A percentile compares a stretch with the other conserved stretches of the same genome.
Evolutionary conservation across 768 basidiomycete genomes (phyloP).

Genomic region (Ephemerocybe angulata): DNA sequence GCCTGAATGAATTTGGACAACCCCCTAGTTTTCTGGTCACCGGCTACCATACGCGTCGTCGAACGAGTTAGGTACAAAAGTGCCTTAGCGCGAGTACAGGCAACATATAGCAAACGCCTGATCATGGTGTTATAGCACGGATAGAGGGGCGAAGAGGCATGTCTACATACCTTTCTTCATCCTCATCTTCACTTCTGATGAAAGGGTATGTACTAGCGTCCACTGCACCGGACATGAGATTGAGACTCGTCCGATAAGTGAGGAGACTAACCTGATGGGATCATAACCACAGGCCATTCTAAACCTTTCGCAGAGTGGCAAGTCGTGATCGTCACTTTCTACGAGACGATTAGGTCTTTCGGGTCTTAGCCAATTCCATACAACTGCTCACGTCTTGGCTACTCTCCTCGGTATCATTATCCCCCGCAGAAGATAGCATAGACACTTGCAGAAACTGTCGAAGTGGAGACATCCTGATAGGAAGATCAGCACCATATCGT

Average conservation of each 20-base stretch:
- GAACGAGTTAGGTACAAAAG: slow-evolving; percentile 59
- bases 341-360: not conserved
- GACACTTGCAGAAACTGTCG: slow-evolving; percentile 74
- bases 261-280: slow-evolving; percentile 54
- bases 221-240: slow-evolving; percentile 34
- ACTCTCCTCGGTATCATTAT: slow-evolving; percentile 43
- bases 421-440: slow-evolving; percentile 78
- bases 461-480: slow-evolving; percentile 47
- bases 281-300: slow-evolving; percentile 89
- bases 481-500: not conserved
- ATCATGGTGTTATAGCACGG: not conserved
- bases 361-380: not conserved
- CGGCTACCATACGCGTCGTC: slow-evolving; percentile 47
- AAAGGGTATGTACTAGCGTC: slow-evolving; percentile 77
- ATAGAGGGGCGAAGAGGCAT: not conserved
- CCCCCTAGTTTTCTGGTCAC: slow-evolving; percentile 46
- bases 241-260: not conserved
- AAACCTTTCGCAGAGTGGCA: slow-evolving; percentile 89
- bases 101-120: slow-evolving; percentile 84
- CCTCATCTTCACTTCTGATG: slow-evolving; percentile 64
- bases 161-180: slow-evolving; percentile 69
- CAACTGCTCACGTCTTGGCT: slow-evolving; percentile 12
- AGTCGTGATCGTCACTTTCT: slow-evolving; percentile 84
- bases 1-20: slow-evolving; percentile 57
- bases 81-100: slow-evolving; percentile 79